Evolutionary conservation across 768 basidiomycete genomes (phyloP).

Genomic region (Sporobolomyces phaffii): DNA sequence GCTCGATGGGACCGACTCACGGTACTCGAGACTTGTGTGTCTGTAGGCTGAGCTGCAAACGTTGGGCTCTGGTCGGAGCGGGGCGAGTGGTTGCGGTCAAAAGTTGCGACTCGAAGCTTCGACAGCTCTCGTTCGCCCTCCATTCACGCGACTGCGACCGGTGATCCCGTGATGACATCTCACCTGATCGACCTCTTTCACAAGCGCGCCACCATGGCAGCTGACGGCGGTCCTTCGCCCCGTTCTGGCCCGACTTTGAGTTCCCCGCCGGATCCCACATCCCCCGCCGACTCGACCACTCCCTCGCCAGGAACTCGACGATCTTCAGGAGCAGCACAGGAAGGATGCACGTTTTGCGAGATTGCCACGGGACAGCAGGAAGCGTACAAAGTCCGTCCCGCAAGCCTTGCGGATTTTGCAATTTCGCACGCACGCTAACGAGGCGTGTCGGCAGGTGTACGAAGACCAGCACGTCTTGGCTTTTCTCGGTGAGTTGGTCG

Average conservation of each 20-base stretch:
- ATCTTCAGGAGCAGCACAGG: neutral
- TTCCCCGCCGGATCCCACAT: neutral
- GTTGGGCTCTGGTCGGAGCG: too few species aligned
- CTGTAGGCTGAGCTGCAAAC: too few species aligned
- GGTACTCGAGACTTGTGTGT: too few species aligned
- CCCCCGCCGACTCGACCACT: neutral
- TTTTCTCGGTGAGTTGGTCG: neutral
- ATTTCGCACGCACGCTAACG: too few species aligned
- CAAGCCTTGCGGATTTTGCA: too few species aligned
- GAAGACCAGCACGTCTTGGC: constrained; percentile 3
- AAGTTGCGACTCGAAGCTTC: too few species aligned
- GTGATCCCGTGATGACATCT: constrained; percentile 2
- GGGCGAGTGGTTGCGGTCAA: too few species aligned
- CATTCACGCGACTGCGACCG: neutral
- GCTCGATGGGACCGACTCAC: too few species aligned
- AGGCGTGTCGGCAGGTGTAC: constrained; percentile 3
- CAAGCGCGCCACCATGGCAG: neutral
- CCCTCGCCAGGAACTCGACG: neutral
- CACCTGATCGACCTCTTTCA: constrained; percentile 18
- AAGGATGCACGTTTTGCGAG: constrained; percentile 22
- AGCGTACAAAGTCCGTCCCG: constrained; percentile 4
- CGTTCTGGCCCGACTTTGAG: neutral
- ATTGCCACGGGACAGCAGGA: neutral
- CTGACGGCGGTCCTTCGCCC: too few species aligned
- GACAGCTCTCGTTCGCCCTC: too few species aligned